phyloP scores from a whole-genome alignment of 768 basidiomycete genomes.

The Austroboletus eburneus region DNA sequence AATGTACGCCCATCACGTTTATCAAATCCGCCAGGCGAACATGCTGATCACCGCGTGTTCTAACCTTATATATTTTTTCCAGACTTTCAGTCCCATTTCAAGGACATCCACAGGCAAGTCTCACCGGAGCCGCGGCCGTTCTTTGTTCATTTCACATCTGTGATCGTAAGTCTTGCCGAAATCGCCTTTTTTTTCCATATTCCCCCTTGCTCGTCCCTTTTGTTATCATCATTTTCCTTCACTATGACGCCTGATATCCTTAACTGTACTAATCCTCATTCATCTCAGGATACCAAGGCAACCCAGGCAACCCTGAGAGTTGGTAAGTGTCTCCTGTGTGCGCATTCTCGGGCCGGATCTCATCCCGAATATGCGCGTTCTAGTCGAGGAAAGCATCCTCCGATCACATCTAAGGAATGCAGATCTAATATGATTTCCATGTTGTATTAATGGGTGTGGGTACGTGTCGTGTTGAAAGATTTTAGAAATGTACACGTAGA shows the following conservation, averaged over 20 bases:
- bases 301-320: conserved; percentile 68
- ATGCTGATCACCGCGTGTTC: conserved; percentile 11
- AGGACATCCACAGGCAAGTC: conserved; percentile 59
- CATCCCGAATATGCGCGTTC: conserved; percentile 1
- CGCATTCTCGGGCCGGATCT: neutral
- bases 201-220: conserved; percentile 3
- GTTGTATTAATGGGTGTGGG: neutral
- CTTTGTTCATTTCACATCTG: conserved; percentile 71
- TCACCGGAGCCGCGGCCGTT: conserved; percentile 66
- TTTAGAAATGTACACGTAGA: neutral
- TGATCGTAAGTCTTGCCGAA: conserved; percentile 52
- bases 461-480: conserved; percentile 1
- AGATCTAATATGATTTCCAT: conserved; percentile 52
- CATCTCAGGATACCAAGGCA: conserved; percentile 61
- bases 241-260: neutral
- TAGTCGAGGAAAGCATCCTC: conserved; percentile 71
- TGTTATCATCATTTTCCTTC: neutral
- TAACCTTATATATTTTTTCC: neutral
- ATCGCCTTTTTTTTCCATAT: neutral
- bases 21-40: neutral
- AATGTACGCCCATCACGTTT: conserved; percentile 46
- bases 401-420: conserved; percentile 66
- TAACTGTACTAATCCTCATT: conserved; percentile 4
- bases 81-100: conserved; percentile 83
- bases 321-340: conserved; percentile 39